A percentile compares a stretch with the other conserved stretches of the same genome.
phyloP scores from a whole-genome alignment of 805 yeast genomes.

The Wickerhamiella vanderwaltii region DNA sequence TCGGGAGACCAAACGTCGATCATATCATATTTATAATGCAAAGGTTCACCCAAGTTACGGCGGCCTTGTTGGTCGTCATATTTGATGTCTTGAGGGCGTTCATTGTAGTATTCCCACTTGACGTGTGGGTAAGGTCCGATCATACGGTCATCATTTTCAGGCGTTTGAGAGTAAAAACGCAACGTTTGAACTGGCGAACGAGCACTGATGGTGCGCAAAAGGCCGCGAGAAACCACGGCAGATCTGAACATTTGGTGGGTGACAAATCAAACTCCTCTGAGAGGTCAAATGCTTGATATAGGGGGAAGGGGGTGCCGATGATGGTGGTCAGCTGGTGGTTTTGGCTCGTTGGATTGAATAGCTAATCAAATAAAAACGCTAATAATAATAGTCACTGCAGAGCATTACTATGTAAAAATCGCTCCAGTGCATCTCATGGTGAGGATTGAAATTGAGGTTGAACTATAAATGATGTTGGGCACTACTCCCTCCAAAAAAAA shows the following conservation, averaged over 20 bases:
- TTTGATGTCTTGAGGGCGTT: conserved; percentile 55
- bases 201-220: neutral
- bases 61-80: conserved; percentile 74
- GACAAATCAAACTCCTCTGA: no score
- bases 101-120: conserved; percentile 47
- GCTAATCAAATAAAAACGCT: no score
- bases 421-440: no score
- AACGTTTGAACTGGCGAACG: neutral
- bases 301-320: no score
- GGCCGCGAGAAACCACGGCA: neutral
- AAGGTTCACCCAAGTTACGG: conserved; percentile 63
- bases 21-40: conserved; percentile 59
- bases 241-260: conserved; percentile 6
- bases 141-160: conserved; percentile 21
- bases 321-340: no score
- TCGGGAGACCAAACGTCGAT: conserved; percentile 84
- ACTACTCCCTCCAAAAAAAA: no score
- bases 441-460: no score
- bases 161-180: neutral
- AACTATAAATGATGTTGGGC: no score
- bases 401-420: no score
- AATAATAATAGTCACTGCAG: no score
- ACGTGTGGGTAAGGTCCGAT: conserved; percentile 42
- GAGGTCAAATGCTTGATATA: no score
- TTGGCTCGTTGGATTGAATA: no score